Percentiles rank a stretch among this genome's conserved stretches.
Evolutionary conservation across 371 early-diverging fungal genomes (phyloP).

Genomic region (Apophysomyces trapeziformis): DNA sequence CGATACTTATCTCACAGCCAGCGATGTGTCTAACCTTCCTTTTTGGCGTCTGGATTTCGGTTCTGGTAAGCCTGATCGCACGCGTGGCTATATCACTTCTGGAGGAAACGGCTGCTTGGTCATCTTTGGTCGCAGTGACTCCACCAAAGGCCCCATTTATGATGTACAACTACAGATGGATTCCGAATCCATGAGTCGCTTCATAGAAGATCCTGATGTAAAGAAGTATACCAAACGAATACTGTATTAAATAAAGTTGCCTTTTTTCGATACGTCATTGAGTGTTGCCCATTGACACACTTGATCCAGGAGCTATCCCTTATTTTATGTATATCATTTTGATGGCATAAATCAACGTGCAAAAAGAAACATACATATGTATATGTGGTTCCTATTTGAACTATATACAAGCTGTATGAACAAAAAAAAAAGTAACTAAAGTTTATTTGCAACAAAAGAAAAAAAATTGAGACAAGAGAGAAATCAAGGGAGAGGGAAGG

Average conservation of each 20-base stretch:
- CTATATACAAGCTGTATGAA: neutral
- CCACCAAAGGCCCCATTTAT: slow-evolving; percentile 30
- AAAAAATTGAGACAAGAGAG: neutral
- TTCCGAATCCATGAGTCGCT: slow-evolving; percentile 36
- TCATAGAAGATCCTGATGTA: slow-evolving; percentile 43
- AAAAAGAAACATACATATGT: no score
- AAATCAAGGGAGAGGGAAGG: neutral
- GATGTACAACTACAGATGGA: slow-evolving; percentile 51
- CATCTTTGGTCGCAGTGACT: slow-evolving; percentile 38
- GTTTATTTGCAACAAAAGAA: neutral
- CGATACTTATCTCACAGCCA: slow-evolving; percentile 31
- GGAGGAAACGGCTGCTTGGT: slow-evolving; percentile 47
- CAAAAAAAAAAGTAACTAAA: neutral
- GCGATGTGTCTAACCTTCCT: slow-evolving; percentile 37
- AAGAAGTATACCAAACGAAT: slow-evolving; percentile 36
- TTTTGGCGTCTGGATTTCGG: slow-evolving; percentile 46
- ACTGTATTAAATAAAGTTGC: slow-evolving; percentile 20
- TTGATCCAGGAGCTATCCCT: no score
- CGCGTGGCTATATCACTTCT: slow-evolving; percentile 44
- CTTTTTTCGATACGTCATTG: no score
- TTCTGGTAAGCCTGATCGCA: slow-evolving; percentile 39
- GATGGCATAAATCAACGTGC: no score
- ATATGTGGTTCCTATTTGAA: no score
- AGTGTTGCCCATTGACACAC: no score
- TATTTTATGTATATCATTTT: no score